Conservation (phyloP, 768 basidiomycete genomes). For the Mycena galopus region DNA sequence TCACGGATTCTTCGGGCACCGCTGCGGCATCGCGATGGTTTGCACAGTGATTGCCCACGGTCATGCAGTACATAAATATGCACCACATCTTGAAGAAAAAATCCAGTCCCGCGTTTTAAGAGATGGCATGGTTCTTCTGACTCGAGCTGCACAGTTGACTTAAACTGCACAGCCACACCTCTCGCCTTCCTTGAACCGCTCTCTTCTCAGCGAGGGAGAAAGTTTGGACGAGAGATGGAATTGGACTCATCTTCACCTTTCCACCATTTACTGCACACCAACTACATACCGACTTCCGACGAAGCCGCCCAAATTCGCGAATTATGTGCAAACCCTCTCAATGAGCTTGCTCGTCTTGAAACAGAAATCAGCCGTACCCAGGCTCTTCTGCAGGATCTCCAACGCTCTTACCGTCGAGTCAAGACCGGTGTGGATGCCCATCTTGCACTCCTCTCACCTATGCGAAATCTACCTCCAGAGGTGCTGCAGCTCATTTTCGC, state of each 20-base stretch:
- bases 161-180: too few relatives aligned
- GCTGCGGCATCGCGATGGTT: too few relatives aligned
- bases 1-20: too few relatives aligned
- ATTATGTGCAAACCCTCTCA: constrained; percentile 10
- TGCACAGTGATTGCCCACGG: too few relatives aligned
- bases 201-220: too few relatives aligned
- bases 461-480: constrained; percentile 29
- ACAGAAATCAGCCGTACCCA: constrained; percentile 18
- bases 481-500: constrained; percentile 27
- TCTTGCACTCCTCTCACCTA: constrained; percentile 19
- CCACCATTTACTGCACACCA: constrained; percentile 20
- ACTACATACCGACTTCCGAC: constrained; percentile 15
- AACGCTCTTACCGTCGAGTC: constrained; percentile 11
- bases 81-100: too few relatives aligned
- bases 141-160: too few relatives aligned
- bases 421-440: constrained; percentile 22
- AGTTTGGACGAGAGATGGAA: too few relatives aligned
- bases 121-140: too few relatives aligned
- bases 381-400: constrained; percentile 19
- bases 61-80: too few relatives aligned
- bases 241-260: constrained; percentile 16
- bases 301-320: constrained; percentile 24
- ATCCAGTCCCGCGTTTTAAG: too few relatives aligned
- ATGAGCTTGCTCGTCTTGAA: constrained; percentile 20
- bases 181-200: too few relatives aligned